phyloP scores from a whole-genome alignment of 257 asterid species.

The Forsythia suspensa region DNA sequence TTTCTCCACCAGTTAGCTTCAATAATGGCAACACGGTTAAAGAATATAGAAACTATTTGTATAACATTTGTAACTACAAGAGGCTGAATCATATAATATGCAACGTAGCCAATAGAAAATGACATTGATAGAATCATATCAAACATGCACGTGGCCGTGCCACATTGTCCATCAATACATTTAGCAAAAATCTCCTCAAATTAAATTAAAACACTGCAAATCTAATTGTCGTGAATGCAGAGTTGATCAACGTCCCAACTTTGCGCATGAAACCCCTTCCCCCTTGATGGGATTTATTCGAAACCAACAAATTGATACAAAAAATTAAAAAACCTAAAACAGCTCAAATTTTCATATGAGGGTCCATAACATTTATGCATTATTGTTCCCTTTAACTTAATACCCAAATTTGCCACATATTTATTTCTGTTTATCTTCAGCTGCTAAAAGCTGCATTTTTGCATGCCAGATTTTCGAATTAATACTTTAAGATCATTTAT shows the following conservation, averaged over 20 bases:
- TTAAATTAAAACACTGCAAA: conserved; percentile 1
- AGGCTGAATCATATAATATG: neutral
- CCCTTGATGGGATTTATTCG: neutral
- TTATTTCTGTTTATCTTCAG: conserved; percentile 8
- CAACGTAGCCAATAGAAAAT: neutral
- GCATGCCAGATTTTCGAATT: conserved; percentile 15
- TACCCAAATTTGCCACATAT: conserved; percentile 4
- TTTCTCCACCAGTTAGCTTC: neutral
- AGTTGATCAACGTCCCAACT: conserved; percentile 19
- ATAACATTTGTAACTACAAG: neutral
- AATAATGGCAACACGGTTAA: neutral
- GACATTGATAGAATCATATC: neutral
- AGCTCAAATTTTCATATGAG: neutral
- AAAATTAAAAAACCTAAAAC: neutral
- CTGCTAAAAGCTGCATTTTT: conserved; percentile 33
- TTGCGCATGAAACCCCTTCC: conserved; percentile 6
- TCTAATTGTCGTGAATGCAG: conserved; percentile 4
- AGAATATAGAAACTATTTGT: neutral
- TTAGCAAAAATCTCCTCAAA: conserved; percentile 2
- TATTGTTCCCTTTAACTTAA: neutral
- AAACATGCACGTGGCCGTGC: neutral
- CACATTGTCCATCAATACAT: conserved; percentile 1
- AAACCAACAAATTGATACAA: neutral
- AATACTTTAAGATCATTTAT: neutral
- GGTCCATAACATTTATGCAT: neutral